Base-by-base conservation (phyloP, 176 grass and related monocot species). In the Zea mays region DNA sequence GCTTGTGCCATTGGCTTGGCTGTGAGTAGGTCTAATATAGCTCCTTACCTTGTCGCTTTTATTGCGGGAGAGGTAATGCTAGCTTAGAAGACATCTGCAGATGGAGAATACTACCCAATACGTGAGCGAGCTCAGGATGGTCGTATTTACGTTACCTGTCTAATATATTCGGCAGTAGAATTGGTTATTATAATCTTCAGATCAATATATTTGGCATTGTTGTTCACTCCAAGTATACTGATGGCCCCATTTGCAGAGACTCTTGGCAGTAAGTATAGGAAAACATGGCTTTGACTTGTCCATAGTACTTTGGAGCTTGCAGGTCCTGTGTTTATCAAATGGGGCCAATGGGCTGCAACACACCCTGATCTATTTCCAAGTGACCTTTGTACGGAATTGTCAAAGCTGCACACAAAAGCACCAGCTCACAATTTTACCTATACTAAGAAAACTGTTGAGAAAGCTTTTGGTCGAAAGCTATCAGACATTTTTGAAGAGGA, bases 271-370 rank as follows among this genome's bases (percentile, higher is more conserved):
- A 84, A 92, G 68, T 97, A 80, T 41, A 93, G 94, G 55, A 71
- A 92, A 69, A 88, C 82, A 20, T 97, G 94, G 91, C 81, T 97
- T 41, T 63, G 20, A 44, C 89, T 97, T 81, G 91, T 97, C 40
- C 94, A 76, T 66, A 73, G 45, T 50, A 94, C 94, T 66, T 43
- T 97, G 46, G 94, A 97, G 77, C 84, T 77, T 78, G 94, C 94
- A 61, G 94, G 94, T 57, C 94, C 94, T 48, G 94, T 91, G 37
- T 97, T 97, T 69, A 97, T 97, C 50, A 97, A 97, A 86, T 97
- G 94, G 94, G 94, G 94, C 40, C 91, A 97, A 68, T 97, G 94
- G 1, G 27, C 27, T 27, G 94, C 94, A 8, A 97, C 94, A 43
- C 84, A 89, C 10, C 94, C 94, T 8, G 94, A 94, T 80, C 83